Evolutionary conservation across 805 yeast species (phyloP).

Genomic region (Candida arabinofermentans): DNA sequence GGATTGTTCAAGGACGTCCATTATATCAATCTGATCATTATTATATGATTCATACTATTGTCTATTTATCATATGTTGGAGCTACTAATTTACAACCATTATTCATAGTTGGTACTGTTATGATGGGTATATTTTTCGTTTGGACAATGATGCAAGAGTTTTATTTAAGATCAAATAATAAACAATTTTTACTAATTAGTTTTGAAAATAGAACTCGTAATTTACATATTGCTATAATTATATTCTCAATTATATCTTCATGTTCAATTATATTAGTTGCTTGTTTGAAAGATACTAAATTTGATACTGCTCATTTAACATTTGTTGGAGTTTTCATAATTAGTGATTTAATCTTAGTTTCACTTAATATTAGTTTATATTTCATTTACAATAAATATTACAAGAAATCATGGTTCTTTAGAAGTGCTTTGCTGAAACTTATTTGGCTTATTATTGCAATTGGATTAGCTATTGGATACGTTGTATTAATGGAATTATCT

Average conservation of each 20-base stretch:
- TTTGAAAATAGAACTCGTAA: slow-evolving; percentile 16
- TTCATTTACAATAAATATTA: slow-evolving; percentile 28
- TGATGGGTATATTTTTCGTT: slow-evolving; percentile 73
- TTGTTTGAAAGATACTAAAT: slow-evolving; percentile 61
- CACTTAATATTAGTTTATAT: slow-evolving; percentile 43
- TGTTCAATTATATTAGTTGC: slow-evolving; percentile 72
- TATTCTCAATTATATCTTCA: slow-evolving; percentile 38
- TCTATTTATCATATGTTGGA: slow-evolving; percentile 82
- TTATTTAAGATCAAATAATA: slow-evolving; percentile 51
- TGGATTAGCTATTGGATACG: slow-evolving; percentile 66
- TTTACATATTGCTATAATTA: slow-evolving; percentile 23
- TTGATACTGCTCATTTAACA: slow-evolving; percentile 53
- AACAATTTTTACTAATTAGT: slow-evolving; percentile 46
- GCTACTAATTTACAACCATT: slow-evolving; percentile 84
- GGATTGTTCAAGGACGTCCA: slow-evolving; percentile 83
- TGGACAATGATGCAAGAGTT: slow-evolving; percentile 62
- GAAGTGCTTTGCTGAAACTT: slow-evolving; percentile 50
- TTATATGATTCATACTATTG: slow-evolving; percentile 35
- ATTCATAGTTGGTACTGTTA: slow-evolving; percentile 72
- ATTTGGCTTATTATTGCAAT: slow-evolving; percentile 67
- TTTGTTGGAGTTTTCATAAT: slow-evolving; percentile 75
- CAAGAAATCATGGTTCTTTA: slow-evolving; percentile 26
- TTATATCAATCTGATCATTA: slow-evolving; percentile 51
- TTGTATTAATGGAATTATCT: slow-evolving; percentile 25
- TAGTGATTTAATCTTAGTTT: slow-evolving; percentile 51